phyloP scores from a whole-genome alignment of 257 asterid genomes.

The Oldenlandia corymbosa region DNA sequence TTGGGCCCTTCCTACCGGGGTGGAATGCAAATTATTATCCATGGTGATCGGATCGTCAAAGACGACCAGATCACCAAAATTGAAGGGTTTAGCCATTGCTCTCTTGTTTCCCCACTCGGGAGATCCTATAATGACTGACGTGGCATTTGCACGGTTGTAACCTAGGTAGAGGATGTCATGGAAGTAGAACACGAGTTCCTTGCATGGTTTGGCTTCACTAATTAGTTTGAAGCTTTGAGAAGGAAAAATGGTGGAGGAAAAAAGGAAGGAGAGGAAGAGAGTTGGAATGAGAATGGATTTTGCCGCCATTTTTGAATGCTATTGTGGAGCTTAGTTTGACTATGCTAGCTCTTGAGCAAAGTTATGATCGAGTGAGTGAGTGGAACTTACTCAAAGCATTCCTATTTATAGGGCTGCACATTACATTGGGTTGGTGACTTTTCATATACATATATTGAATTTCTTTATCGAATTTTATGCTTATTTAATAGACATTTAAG shows the following conservation, averaged over 20 bases:
- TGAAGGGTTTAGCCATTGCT: conserved; percentile 29
- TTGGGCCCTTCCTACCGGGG: conserved; percentile 73
- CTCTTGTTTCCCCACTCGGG: conserved; percentile 69
- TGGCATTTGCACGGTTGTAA: conserved; percentile 53
- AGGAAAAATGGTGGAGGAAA: conserved; percentile 14
- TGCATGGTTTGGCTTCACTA: conserved; percentile 39
- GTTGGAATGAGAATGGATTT: conserved; percentile 17
- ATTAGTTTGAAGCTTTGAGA: conserved; percentile 3
- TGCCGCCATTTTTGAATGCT: conserved; percentile 17
- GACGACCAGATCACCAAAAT: conserved; percentile 57
- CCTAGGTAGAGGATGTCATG: conserved; percentile 79
- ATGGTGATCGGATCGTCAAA: conserved; percentile 77
- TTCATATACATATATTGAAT: too few species aligned
- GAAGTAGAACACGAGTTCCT: conserved; percentile 44
- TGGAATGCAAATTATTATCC: conserved; percentile 58
- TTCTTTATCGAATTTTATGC: too few species aligned
- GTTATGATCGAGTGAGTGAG: not conserved
- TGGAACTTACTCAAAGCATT: not conserved
- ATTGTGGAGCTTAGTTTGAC: too few species aligned
- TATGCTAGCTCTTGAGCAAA: not conserved
- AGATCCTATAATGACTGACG: conserved; percentile 57
- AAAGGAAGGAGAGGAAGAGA: conserved; percentile 9
- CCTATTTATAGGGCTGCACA: too few species aligned
- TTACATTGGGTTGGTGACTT: too few species aligned
- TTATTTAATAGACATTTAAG: too few species aligned